Base-by-base conservation (phyloP, 768 basidiomycete genomes). In the Tremella fuciformis region DNA sequence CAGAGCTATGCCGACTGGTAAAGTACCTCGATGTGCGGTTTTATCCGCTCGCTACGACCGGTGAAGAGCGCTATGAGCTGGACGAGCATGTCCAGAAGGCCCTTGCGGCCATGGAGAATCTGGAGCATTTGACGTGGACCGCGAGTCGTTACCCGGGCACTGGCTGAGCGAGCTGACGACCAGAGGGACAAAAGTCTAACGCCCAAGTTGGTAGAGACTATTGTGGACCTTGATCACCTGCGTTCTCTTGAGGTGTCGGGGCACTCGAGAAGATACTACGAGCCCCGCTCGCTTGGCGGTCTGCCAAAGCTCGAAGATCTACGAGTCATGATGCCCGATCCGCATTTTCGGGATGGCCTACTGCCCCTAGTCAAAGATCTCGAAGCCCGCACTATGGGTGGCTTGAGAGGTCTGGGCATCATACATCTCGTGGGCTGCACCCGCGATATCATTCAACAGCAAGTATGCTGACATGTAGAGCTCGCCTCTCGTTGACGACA, bases 241-340 rank as follows among this genome's bases (percentile, higher is more conserved):
- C 59, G 60, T 1, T 61, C 63, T 3, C 53, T 73, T 3, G 71
- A 73, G 50, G 57, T 73, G 1, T 65, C 71, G 0, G 71, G 71
- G 15, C 71, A 73, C 29, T 67, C 71, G 18, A 53, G 65, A 22
- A 44, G 69, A 19, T 73, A 70, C 44, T 73, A 70, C 54, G 57
- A 67, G 25, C 66, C 71, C 0, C 21, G 26, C 1, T 22, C 70
- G 41, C 3, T 73, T 2, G 69, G 69, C 7, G 24, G n/a, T 0
- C 53, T 65, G 50, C 48, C 66, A 3, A 44, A 52, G 2, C 53
- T 73, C 19, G 55, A 66, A 22, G 71, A 73, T 44, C 49, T 73
- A 13, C 37, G 71, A 15, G 57, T 73, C 34, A 73, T 73, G 71
- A 73, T 73, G 71, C 71, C 71, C 11, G 71, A 73, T 59, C 38